Conservation (phyloP, 768 basidiomycete species). For the Termitomyces sp. region DNA sequence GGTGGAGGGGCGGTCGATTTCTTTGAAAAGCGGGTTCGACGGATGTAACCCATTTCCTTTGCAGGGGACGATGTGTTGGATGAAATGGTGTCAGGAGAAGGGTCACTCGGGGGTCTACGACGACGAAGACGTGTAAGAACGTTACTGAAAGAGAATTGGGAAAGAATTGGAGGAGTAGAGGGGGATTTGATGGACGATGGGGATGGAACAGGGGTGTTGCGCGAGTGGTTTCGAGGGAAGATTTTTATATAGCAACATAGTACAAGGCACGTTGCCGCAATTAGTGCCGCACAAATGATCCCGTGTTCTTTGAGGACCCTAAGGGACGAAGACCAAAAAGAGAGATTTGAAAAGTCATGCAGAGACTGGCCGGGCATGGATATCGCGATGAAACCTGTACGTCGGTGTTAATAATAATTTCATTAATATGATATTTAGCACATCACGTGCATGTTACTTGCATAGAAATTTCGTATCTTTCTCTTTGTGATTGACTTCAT, state of each 20-base stretch:
- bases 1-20: constrained; percentile 14
- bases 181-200: neutral
- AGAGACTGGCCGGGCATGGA: constrained; percentile 3
- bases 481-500: constrained; percentile 6
- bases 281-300: constrained; percentile 12
- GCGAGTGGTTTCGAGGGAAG: constrained; percentile 7
- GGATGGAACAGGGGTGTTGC: constrained; percentile 1
- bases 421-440: no score
- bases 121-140: constrained; percentile 8
- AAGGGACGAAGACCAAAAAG: neutral
- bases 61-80: neutral
- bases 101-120: constrained; percentile 1
- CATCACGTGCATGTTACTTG: constrained; percentile 13
- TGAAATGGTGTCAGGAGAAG: neutral
- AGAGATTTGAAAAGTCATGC: neutral
- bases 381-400: constrained; percentile 5
- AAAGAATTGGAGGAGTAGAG: neutral
- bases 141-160: neutral
- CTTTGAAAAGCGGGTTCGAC: constrained; percentile 12
- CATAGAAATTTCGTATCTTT: constrained; percentile 1
- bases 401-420: no score
- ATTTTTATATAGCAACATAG: constrained; percentile 22
- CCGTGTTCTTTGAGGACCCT: constrained; percentile 10
- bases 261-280: constrained; percentile 26
- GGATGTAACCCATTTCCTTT: constrained; percentile 10